Evolutionary conservation across 2,329 filamentous ascomycete species (phyloP).

Genomic region (Coniochaeta sp.): DNA sequence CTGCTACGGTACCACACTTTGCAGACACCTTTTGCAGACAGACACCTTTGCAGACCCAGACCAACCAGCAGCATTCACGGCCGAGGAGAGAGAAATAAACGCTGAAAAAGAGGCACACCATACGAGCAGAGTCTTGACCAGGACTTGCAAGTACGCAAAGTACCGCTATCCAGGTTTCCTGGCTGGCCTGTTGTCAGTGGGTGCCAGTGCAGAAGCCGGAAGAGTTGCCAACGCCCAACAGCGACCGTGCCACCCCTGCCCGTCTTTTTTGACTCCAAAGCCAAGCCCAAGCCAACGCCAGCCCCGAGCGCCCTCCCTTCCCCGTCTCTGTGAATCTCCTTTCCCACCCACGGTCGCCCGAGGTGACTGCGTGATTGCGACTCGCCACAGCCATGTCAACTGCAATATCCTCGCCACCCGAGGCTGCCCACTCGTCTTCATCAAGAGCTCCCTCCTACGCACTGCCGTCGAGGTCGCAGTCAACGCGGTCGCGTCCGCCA

Average conservation of each 20-base stretch:
- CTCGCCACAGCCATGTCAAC: slow-evolving; percentile 23
- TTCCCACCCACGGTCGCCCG: not conserved
- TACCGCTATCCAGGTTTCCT: not conserved
- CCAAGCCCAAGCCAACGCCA: slow-evolving; percentile 3
- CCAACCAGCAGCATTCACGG: not conserved
- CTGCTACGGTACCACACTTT: not conserved
- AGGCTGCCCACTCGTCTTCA: slow-evolving; percentile 20
- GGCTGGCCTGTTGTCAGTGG: not conserved
- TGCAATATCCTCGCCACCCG: slow-evolving; percentile 22
- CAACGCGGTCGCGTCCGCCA: slow-evolving; percentile 26
- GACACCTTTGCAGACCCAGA: too few species aligned
- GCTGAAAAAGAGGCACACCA: not conserved
- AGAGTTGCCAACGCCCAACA: not conserved
- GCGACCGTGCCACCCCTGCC: not conserved
- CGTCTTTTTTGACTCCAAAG: not conserved
- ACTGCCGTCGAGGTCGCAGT: slow-evolving; percentile 24
- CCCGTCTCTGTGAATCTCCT: slow-evolving; percentile 1
- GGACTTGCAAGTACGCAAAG: too few species aligned
- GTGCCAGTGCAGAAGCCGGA: not conserved
- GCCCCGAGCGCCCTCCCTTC: not conserved
- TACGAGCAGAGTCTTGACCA: not conserved
- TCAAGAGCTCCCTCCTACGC: slow-evolving; percentile 19
- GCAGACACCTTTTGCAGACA: too few species aligned
- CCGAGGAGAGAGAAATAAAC: not conserved
- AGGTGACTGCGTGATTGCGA: not conserved